Evolutionary conservation across 495 filamentous ascomycete species (phyloP), one percentile per base, ranked within the genome.

Genomic region (Xylaria intraflava): DNA sequence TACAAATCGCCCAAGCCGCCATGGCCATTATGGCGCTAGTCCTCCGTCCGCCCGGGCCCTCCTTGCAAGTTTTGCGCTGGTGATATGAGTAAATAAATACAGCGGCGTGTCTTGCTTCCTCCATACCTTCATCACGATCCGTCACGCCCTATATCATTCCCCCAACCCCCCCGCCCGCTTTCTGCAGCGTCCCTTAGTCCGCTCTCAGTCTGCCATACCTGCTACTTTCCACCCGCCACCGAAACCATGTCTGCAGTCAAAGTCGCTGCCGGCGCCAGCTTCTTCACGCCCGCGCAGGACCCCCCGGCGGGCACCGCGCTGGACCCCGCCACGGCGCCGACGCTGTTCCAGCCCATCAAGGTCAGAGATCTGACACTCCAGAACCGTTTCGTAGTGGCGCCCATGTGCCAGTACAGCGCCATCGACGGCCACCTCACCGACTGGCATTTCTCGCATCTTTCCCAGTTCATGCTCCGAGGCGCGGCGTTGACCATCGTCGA

Each of bases 351-450:
- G 17, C 85, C 84, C 0, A 59, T 89, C 55, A 78, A 63, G 46
- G 82, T 92, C 59, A 81, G 86, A 49, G 77, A 76, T 63, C 56
- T 86, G n/a, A 81, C 72, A 0, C 71, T 91, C 23, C 84, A 86
- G 58, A 91, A 94, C 67, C 82, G 89, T 47, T 79, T 88, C 55
- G 76, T 75, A 19, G 69, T 74, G 23, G 58, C 65, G 49, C 83
- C 83, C 31, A 82, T 86, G 74, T 89, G 87, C 75, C 84, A 78
- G 61, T 90, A 89, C 66, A 83, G 78, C 10, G 76, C 84, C 14
- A 72, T 83, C 24, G 72, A 84, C 44, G 87, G 87, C 17, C 82
- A 84, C 60, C 67, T 83, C 19, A 89, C 85, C 4, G 80, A 84
- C 49, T 91, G 77, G 72, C 86, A 90, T 64, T 69, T 89, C 27